Evolutionary conservation across 2,329 filamentous ascomycete species (phyloP).

Genomic region (Calonectria leucothoes): DNA sequence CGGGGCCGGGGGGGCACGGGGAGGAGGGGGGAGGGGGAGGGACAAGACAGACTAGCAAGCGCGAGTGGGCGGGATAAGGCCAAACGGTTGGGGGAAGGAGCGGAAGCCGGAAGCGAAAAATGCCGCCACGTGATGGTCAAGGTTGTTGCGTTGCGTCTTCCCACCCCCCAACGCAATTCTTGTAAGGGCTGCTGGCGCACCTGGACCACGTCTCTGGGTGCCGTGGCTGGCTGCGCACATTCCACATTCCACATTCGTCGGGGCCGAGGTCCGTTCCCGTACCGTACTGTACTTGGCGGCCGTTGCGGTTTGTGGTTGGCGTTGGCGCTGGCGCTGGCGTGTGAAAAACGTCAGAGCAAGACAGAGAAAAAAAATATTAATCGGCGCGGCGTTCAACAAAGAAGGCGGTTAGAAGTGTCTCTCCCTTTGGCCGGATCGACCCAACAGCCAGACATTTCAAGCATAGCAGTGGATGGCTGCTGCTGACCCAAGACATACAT

Average conservation of each 20-base stretch:
- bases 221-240: neutral
- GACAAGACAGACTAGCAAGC: neutral
- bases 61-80: neutral
- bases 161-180: slow-evolving; percentile 28
- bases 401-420: slow-evolving; percentile 12
- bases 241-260: neutral
- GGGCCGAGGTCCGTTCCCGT: neutral
- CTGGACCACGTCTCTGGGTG: neutral
- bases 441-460: neutral
- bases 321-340: neutral
- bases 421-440: slow-evolving; percentile 7
- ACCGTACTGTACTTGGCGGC: neutral
- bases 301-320: neutral
- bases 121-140: slow-evolving; percentile 29
- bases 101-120: slow-evolving; percentile 11
- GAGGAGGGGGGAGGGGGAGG: neutral
- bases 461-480: neutral
- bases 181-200: neutral
- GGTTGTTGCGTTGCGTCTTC: slow-evolving; percentile 4
- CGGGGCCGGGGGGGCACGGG: neutral
- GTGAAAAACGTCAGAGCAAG: neutral
- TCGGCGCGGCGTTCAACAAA: neutral
- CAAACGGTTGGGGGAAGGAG: slow-evolving; percentile 30
- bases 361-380: neutral
- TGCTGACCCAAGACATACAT: slow-evolving; percentile 11